These are phyloP conservation scores for Candida gigantensis DNA, from an alignment of 1,139 yeast species.

Conservation along the genomic window DNA sequence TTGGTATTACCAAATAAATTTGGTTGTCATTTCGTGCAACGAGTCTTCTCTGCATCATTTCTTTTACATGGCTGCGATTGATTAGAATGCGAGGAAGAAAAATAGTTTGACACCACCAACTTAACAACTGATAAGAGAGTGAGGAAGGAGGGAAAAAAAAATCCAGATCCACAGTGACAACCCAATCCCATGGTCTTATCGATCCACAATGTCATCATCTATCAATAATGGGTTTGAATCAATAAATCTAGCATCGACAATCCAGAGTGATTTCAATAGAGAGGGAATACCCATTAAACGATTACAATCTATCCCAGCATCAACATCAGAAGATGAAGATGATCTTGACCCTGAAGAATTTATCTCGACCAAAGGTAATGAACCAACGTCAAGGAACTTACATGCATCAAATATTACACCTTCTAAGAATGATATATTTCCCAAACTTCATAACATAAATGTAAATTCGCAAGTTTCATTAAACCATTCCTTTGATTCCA, in stretches of 20 bases:
- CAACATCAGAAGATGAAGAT: constrained; percentile 18
- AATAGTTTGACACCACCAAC: too few species aligned
- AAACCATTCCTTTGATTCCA: constrained; percentile 7
- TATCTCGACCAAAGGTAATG: constrained; percentile 9
- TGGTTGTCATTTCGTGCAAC: too few species aligned
- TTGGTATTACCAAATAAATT: too few species aligned
- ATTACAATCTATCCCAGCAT: constrained; percentile 12
- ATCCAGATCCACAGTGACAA: too few species aligned
- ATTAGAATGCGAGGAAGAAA: too few species aligned
- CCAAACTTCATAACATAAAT: constrained; percentile 2
- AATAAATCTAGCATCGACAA: constrained; percentile 16
- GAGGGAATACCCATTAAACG: constrained; percentile 5
- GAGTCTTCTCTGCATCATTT: too few species aligned
- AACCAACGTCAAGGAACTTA: not conserved
- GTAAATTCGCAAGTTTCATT: constrained; percentile 1
- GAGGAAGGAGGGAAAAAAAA: too few species aligned
- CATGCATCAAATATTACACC: not conserved
- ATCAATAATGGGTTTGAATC: constrained; percentile 15
- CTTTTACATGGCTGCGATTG: too few species aligned
- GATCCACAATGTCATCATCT: constrained; percentile 3
- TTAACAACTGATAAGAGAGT: too few species aligned
- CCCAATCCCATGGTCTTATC: too few species aligned
- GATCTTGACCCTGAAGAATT: constrained; percentile 26
- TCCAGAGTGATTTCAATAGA: constrained; percentile 7
- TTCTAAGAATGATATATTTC: not conserved